Evolutionary conservation across 176 grass and related monocot genomes (phyloP).

Genomic region (Hordeum marinum): DNA sequence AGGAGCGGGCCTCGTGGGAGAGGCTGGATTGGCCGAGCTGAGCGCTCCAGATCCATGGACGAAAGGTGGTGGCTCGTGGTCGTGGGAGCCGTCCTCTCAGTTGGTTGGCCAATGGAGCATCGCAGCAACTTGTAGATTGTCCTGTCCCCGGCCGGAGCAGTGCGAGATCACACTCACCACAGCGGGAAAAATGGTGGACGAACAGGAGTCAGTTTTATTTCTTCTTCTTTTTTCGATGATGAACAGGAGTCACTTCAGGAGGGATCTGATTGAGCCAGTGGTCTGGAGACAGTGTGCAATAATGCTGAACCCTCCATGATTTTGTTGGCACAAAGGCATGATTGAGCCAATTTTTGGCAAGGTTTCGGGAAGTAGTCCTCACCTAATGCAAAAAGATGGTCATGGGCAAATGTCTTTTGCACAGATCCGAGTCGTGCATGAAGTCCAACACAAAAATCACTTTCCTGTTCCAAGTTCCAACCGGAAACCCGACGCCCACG

Average conservation of each 20-base stretch:
- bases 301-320: neutral
- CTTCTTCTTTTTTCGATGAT: neutral
- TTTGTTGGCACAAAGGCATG: neutral
- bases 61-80: neutral
- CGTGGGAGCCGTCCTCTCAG: conserved; percentile 39
- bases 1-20: neutral
- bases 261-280: neutral
- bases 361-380: neutral
- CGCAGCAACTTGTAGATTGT: conserved; percentile 37
- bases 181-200: neutral
- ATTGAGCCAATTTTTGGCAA: neutral
- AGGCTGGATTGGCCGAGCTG: conserved; percentile 14
- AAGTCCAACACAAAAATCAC: neutral
- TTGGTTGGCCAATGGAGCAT: conserved; percentile 20
- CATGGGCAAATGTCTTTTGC: no score
- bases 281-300: neutral
- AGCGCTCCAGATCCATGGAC: conserved; percentile 28
- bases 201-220: neutral
- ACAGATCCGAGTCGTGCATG: no score
- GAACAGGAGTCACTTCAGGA: neutral
- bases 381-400: neutral
- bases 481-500: neutral
- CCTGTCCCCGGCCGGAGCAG: conserved; percentile 1
- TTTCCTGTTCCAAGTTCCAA: neutral
- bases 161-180: conserved; percentile 9